Base-by-base conservation (phyloP, 352 stramenopile genomes). In the Phytophthora cryptogea region DNA sequence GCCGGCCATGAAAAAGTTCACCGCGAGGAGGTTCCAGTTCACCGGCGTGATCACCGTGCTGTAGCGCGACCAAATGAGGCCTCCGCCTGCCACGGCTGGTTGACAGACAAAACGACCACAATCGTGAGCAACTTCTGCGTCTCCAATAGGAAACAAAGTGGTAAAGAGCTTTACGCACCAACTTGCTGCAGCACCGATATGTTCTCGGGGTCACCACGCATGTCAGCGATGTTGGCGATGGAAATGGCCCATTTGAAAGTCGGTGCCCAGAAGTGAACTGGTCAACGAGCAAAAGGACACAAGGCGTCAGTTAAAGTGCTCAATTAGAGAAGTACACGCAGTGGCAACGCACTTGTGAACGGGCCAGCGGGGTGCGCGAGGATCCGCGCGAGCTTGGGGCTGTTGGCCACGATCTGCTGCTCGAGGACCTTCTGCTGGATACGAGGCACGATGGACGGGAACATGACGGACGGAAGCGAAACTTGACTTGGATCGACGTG, bases 11-110 rank as follows among this genome's bases (percentile, higher is more conserved):
- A 95, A 94, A 27, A 94, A 69, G 63, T 97, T 97, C 40, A 97
- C 89, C 1, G 80, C 72, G 58, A 97, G 92, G 13, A 97, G 72
- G 65, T 95, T 97, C 80, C 89, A 97, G 79, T 97, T 97, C 65
- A 92, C 86, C 27, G 89, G 89, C 28, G 82, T 95, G 56, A 97
- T 94, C 30, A 96, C 76, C 32, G 92, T 65, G 52, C 76, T 92
- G 72, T 96, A 97, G 47, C 89, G 83, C 27, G 84, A 94, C 88
- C 89, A 97, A 62, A 96, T 93, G 47, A 95, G 59, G 28, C 87
- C 87, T 28, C 83, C 93, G 32, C 66, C 54, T 33, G 78, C 74
- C 37, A 95, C 78, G 49, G 87, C 87, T 77, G 20, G 43, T 35
- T 23, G 7, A 30, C 8, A 55, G 42, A 20, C 10, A 54, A 36